These are phyloP conservation scores for Cornus florida DNA, from an alignment of 148 eudicot species.

Conservation along the genomic window DNA sequence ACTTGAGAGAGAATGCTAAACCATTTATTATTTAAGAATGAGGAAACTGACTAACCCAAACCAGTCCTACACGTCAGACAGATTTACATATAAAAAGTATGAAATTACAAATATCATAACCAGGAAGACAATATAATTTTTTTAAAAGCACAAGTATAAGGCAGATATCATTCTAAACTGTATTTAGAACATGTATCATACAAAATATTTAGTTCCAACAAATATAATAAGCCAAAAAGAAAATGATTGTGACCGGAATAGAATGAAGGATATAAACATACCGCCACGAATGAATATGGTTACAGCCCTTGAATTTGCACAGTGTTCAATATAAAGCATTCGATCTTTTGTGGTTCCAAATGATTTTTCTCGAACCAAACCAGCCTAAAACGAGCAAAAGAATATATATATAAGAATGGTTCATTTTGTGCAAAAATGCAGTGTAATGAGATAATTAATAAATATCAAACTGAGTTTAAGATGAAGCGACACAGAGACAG, in stretches of 20 bases:
- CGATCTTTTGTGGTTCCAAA: slow-evolving; percentile 96
- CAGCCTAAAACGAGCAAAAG: slow-evolving; percentile 55
- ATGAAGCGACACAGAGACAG: too few relatives aligned
- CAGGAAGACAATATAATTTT: background rate
- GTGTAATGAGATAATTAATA: background rate
- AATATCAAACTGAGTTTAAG: background rate
- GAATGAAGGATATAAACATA: slow-evolving; percentile 25
- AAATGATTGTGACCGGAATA: background rate
- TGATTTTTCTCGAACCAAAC: slow-evolving; percentile 91
- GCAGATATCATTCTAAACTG: background rate
- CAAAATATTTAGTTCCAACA: background rate
- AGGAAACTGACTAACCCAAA: background rate
- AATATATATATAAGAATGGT: slow-evolving; percentile 2
- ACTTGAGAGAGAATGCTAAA: background rate
- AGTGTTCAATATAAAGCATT: slow-evolving; percentile 93
- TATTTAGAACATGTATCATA: background rate
- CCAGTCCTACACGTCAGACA: background rate
- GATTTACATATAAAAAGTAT: background rate
- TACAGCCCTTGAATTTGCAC: slow-evolving; percentile 97
- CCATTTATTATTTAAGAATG: background rate
- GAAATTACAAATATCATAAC: background rate
- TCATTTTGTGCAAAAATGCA: background rate
- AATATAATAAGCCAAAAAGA: background rate
- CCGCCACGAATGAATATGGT: slow-evolving; percentile 97
- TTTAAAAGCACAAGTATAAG: background rate